Conservation (phyloP, 306 rosid genomes). For the Benincasa hispida region DNA sequence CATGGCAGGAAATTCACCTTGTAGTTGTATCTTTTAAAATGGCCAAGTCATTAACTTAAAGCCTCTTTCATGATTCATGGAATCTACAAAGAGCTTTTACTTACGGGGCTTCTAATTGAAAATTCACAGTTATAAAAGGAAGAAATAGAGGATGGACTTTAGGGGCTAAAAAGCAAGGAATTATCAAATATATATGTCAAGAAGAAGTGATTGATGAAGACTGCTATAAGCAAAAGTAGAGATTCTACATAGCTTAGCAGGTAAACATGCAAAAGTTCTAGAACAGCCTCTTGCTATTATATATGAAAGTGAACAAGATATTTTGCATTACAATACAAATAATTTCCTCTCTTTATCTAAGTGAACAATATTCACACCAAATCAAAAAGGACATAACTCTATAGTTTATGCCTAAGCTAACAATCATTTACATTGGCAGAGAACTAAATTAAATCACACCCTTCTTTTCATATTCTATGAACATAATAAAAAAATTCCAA, state of each 20-base stretch:
- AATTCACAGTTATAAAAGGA: background rate
- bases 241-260: constrained; percentile 11
- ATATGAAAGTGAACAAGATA: background rate
- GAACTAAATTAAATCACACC: background rate
- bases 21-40: too few species aligned
- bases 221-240: constrained; percentile 4
- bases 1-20: too few species aligned
- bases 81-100: background rate
- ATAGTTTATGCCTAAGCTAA: background rate
- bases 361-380: background rate
- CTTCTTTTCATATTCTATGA: background rate
- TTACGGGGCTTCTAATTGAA: background rate
- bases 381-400: background rate
- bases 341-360: background rate
- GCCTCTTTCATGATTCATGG: background rate
- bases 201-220: constrained; percentile 1
- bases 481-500: background rate
- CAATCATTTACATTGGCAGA: background rate
- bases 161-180: background rate
- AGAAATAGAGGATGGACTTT: background rate
- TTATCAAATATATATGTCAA: background rate
- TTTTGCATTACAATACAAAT: background rate
- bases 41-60: background rate
- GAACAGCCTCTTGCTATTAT: background rate
- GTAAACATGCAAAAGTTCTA: background rate